Conservation (phyloP, 1,139 yeast species). For the Pichia terricola region DNA sequence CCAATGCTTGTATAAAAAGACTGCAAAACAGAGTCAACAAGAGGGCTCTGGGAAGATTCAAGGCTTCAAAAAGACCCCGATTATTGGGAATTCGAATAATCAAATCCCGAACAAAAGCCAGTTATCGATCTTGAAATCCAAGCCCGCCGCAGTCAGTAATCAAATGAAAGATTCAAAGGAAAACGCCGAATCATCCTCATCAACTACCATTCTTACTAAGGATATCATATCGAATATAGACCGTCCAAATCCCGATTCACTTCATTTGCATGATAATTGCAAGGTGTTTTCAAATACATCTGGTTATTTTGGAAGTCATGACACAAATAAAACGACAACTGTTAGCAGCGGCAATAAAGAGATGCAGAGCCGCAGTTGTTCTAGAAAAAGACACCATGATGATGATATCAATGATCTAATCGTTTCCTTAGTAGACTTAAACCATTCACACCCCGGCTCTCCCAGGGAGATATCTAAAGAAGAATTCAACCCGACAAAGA, state of each 20-base stretch:
- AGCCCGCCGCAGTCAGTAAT: not conserved
- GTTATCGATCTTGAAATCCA: not conserved
- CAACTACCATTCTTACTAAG: not conserved
- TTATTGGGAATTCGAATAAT: not conserved
- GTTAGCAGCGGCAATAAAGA: not conserved
- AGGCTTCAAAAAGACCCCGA: not conserved
- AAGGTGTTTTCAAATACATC: not conserved
- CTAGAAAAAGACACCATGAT: constrained; percentile 13
- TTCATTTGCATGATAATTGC: not conserved
- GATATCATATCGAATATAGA: not conserved
- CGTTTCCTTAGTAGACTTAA: constrained; percentile 24
- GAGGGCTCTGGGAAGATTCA: not conserved
- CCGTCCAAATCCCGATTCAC: not conserved
- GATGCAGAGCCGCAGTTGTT: not conserved
- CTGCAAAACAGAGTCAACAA: not conserved
- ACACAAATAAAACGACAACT: not conserved
- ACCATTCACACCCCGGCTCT: constrained; percentile 17
- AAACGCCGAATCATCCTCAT: not conserved
- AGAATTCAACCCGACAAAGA: not conserved
- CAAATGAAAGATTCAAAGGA: not conserved
- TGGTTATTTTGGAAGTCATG: too few relatives aligned
- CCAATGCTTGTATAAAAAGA: not conserved
- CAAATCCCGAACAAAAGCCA: not conserved
- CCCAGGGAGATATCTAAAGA: not conserved
- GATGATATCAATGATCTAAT: constrained; percentile 26